Conservation (phyloP, 2,329 filamentous ascomycete species). For the Ophiocordyceps unilateralis region DNA sequence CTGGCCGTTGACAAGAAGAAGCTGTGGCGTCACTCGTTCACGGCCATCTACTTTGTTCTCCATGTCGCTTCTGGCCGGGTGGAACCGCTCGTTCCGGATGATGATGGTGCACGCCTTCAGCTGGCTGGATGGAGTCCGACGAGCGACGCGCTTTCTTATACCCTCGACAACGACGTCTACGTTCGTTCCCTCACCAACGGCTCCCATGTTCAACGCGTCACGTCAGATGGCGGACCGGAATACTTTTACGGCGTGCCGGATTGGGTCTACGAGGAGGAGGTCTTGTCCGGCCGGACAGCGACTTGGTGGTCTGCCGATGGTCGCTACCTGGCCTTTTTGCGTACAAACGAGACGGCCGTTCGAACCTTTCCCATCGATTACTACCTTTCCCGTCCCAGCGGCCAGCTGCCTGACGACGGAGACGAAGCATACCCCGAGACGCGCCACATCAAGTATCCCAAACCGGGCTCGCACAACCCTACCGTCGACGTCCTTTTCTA, state of each 20-base stretch:
- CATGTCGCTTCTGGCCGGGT: constrained; percentile 67
- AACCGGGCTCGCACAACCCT: constrained; percentile 86
- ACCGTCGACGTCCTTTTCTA: constrained; percentile 79
- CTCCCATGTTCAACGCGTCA: constrained; percentile 52
- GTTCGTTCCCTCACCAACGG: constrained; percentile 43
- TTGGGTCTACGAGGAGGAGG: constrained; percentile 73
- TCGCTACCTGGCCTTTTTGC: constrained; percentile 75
- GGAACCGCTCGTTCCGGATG: constrained; percentile 57
- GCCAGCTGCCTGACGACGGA: constrained; percentile 43
- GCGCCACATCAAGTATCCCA: constrained; percentile 89
- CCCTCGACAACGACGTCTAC: constrained; percentile 77
- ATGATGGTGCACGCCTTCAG: constrained; percentile 52
- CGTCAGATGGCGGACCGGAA: constrained; percentile 69
- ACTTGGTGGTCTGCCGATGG: constrained; percentile 95
- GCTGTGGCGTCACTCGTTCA: constrained; percentile 84
- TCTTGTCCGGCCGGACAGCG: constrained; percentile 56
- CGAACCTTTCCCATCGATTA: constrained; percentile 89
- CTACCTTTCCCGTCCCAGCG: constrained; percentile 75
- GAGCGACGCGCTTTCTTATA: constrained; percentile 79
- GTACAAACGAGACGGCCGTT: constrained; percentile 84
- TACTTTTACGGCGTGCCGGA: constrained; percentile 94
- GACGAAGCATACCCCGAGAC: constrained; percentile 85
- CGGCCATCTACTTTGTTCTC: constrained; percentile 77
- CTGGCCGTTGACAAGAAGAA: constrained; percentile 54
- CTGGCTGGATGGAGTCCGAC: constrained; percentile 79